phyloP scores from a whole-genome alignment of 495 filamentous ascomycete species.

The Tuber brumale region DNA sequence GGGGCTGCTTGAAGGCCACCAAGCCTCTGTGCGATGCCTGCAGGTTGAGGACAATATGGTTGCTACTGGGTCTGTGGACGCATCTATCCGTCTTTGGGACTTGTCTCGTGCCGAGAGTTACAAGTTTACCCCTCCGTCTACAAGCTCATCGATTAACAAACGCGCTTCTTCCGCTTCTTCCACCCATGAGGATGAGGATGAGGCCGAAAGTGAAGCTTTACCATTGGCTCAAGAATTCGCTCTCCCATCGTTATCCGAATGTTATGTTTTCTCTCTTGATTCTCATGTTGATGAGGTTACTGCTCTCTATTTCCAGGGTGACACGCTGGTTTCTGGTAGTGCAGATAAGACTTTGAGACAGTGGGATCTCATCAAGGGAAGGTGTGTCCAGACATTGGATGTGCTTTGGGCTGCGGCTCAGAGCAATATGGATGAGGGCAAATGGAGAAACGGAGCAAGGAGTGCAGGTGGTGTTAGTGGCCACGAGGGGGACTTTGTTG shows the following conservation, averaged over 20 bases:
- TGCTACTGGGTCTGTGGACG: slow-evolving; percentile 92
- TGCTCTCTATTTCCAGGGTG: slow-evolving; percentile 77
- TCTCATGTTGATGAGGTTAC: slow-evolving; percentile 93
- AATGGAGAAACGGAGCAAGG: slow-evolving; percentile 55
- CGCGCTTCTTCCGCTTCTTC: slow-evolving; percentile 28
- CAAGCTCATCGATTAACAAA: slow-evolving; percentile 31
- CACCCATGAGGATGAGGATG: slow-evolving; percentile 59
- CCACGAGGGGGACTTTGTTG: slow-evolving; percentile 73
- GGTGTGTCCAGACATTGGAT: slow-evolving; percentile 94
- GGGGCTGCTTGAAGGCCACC: slow-evolving; percentile 84
- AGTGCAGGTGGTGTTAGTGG: slow-evolving; percentile 53
- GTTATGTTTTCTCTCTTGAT: slow-evolving; percentile 75
- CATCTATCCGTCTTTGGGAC: slow-evolving; percentile 93
- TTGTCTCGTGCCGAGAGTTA: slow-evolving; percentile 58
- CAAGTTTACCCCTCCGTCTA: slow-evolving; percentile 44
- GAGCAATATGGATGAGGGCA: slow-evolving; percentile 59
- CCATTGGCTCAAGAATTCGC: slow-evolving; percentile 46
- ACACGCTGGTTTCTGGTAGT: slow-evolving; percentile 89
- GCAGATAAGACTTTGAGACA: slow-evolving; percentile 95
- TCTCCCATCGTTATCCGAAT: slow-evolving; percentile 62
- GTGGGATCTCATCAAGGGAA: slow-evolving; percentile 93
- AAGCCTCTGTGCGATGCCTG: slow-evolving; percentile 84
- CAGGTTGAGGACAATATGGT: slow-evolving; percentile 95
- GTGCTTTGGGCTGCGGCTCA: slow-evolving; percentile 98
- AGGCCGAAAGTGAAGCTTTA: slow-evolving; percentile 56